These are phyloP conservation scores for Kurtzmaniella natalensis DNA, from an alignment of 1,139 yeast genomes.

Conservation along the genomic window DNA sequence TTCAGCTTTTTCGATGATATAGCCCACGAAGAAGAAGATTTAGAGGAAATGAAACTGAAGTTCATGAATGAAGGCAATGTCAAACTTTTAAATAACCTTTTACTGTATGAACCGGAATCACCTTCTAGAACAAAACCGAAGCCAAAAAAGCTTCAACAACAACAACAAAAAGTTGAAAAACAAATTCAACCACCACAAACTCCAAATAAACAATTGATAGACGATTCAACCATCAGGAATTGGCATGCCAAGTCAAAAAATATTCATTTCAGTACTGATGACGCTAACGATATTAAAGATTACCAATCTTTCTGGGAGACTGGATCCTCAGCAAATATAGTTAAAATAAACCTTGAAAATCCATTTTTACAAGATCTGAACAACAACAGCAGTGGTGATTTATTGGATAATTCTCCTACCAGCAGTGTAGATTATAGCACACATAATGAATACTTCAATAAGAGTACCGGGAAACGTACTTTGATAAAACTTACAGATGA, in stretches of 20 bases:
- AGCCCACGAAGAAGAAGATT: constrained; percentile 15
- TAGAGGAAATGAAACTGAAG: constrained; percentile 9
- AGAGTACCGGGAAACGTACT: constrained; percentile 35
- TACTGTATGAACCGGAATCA: constrained; percentile 2
- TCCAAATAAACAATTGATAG: constrained; percentile 33
- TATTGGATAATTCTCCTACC: not conserved
- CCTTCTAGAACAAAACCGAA: constrained; percentile 2
- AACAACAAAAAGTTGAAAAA: not conserved
- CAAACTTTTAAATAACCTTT: too few relatives aligned
- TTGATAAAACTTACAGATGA: constrained; percentile 29
- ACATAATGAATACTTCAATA: constrained; percentile 36
- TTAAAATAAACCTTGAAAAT: constrained; percentile 12
- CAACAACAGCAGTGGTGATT: not conserved
- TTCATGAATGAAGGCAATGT: too few relatives aligned
- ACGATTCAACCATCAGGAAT: constrained; percentile 27
- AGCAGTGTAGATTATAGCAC: constrained; percentile 27
- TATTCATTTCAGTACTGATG: constrained; percentile 27
- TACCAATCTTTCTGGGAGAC: too few relatives aligned
- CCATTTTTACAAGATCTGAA: constrained; percentile 14
- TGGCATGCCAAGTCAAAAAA: constrained; percentile 37
- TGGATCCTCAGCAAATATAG: constrained; percentile 7
- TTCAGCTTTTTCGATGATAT: constrained; percentile 13
- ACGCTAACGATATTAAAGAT: constrained; percentile 22
- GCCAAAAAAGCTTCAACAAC: constrained; percentile 6
- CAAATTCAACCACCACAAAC: too few relatives aligned